Evolutionary conservation across 768 basidiomycete genomes (phyloP).

Genomic region (Boletus vermiculosoides): DNA sequence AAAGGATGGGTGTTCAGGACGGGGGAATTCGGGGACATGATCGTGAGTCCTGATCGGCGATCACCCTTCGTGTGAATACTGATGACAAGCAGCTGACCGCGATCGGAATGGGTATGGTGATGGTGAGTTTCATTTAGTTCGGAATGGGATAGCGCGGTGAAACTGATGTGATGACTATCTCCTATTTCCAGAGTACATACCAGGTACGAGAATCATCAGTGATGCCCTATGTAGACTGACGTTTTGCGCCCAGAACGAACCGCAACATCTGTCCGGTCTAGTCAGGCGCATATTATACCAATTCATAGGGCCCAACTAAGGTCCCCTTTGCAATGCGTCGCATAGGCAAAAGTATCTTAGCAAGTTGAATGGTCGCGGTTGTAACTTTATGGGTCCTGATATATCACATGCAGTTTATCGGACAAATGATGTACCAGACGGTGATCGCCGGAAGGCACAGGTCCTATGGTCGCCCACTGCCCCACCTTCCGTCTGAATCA

Average conservation of each 20-base stretch:
- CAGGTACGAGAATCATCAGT: slow-evolving; percentile 43
- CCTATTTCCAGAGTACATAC: slow-evolving; percentile 61
- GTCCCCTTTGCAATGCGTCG: not conserved
- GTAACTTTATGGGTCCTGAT: not conserved
- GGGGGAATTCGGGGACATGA: slow-evolving; percentile 64
- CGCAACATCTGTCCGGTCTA: slow-evolving; percentile 77
- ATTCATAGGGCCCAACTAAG: slow-evolving; percentile 81
- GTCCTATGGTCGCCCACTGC: too few relatives aligned
- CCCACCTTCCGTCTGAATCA: not conserved
- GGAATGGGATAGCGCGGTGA: not conserved
- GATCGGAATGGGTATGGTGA: slow-evolving; percentile 88
- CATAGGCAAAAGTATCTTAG: not conserved
- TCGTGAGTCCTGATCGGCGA: slow-evolving; percentile 43
- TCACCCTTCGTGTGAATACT: slow-evolving; percentile 4
- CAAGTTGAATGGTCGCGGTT: not conserved
- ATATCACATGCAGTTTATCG: not conserved
- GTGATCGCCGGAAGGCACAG: not conserved
- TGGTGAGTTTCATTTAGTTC: slow-evolving; percentile 47
- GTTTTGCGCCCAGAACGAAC: slow-evolving; percentile 48
- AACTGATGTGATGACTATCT: slow-evolving; percentile 6
- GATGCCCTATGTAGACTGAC: slow-evolving; percentile 1
- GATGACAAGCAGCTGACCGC: slow-evolving; percentile 49
- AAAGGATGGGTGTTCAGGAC: slow-evolving; percentile 72
- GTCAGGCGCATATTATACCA: slow-evolving; percentile 83
- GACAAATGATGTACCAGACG: not conserved